Evolutionary conservation across 768 basidiomycete genomes (phyloP).

Genomic region (Rhodotorula babjevae): DNA sequence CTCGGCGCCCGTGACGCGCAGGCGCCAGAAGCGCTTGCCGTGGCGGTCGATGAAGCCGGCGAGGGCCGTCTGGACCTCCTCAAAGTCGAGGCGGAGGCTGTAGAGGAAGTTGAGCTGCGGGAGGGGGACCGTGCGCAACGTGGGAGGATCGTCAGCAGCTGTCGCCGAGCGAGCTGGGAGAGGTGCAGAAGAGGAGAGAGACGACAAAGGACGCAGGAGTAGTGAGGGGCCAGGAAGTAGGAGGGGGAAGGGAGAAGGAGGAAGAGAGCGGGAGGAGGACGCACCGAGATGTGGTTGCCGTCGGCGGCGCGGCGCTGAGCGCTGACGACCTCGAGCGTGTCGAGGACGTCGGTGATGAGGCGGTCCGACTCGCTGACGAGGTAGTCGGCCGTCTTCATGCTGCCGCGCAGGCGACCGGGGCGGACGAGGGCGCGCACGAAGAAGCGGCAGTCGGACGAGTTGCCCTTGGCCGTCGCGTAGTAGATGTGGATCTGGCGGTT

Average conservation of each 20-base stretch:
- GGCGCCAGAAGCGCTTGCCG: conserved; percentile 94
- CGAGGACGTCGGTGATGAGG: conserved; percentile 84
- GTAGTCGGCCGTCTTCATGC: conserved; percentile 93
- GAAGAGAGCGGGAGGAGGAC: not conserved
- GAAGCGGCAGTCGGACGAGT: conserved; percentile 96
- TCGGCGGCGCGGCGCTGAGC: conserved; percentile 86
- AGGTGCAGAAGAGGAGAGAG: not conserved
- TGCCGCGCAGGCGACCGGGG: conserved; percentile 84
- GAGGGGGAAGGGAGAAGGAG: not conserved
- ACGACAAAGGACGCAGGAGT: not conserved
- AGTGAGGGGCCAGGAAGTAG: not conserved
- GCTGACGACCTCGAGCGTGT: conserved; percentile 88
- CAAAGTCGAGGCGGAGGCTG: conserved; percentile 88
- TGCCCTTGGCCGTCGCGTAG: conserved; percentile 88
- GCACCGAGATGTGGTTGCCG: conserved; percentile 85
- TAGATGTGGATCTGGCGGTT: conserved; percentile 98
- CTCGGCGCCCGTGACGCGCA: conserved; percentile 96
- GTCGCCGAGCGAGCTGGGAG: not conserved
- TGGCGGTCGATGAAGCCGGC: conserved; percentile 99
- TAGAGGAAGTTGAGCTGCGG: conserved; percentile 84
- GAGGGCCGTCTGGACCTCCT: conserved; percentile 92
- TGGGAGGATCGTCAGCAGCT: not conserved
- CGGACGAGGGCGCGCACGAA: conserved; percentile 95
- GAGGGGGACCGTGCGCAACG: conserved; percentile 43
- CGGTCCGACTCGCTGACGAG: conserved; percentile 97